Conservation (phyloP, 2,329 filamentous ascomycete genomes). For the Botryotinia globosa region DNA sequence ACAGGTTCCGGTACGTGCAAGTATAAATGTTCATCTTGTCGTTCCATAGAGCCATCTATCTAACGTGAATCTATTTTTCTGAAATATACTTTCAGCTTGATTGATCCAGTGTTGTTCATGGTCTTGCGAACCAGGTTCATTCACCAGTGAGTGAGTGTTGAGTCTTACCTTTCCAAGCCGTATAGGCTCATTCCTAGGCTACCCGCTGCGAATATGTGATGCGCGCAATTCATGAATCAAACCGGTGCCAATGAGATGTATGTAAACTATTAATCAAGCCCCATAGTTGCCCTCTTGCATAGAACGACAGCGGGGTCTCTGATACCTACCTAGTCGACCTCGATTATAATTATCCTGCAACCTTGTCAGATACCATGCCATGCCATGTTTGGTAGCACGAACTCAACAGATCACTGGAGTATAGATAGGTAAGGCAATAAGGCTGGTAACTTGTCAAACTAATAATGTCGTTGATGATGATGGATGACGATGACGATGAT, state of each 20-base stretch:
- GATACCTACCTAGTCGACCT: conserved; percentile 2
- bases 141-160: background rate
- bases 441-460: background rate
- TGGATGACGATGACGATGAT: background rate
- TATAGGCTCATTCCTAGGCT: background rate
- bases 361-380: background rate
- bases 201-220: conserved; percentile 4
- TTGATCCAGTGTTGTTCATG: background rate
- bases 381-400: background rate
- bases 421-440: background rate
- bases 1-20: background rate
- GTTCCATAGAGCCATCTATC: background rate
- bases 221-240: conserved; percentile 1
- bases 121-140: background rate
- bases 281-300: background rate
- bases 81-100: background rate
- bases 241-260: background rate
- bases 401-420: background rate
- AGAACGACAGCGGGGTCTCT: background rate
- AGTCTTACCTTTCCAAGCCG: background rate
- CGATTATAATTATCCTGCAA: conserved; percentile 9
- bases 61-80: background rate
- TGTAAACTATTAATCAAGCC: background rate
- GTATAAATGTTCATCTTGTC: background rate
- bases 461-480: background rate